Conservation (phyloP, 768 basidiomycete species). For the Tulasnella sp. region DNA sequence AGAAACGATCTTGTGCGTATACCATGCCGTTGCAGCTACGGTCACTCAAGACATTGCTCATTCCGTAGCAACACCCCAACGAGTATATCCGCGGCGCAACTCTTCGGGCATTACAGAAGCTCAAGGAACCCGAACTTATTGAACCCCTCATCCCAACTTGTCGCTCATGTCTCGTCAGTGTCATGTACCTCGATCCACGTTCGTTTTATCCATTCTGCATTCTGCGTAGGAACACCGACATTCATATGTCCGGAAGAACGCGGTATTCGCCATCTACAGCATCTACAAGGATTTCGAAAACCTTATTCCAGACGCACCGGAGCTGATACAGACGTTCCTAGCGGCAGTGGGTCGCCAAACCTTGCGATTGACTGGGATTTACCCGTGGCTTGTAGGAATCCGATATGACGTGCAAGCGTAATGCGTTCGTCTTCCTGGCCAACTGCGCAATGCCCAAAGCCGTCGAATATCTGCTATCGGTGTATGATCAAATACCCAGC, state of each 20-base stretch:
- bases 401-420: constrained; percentile 92
- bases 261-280: constrained; percentile 88
- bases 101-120: constrained; percentile 90
- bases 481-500: constrained; percentile 68
- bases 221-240: constrained; percentile 76
- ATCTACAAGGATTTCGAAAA: constrained; percentile 91
- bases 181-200: background rate
- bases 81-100: constrained; percentile 99
- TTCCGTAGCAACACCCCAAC: constrained; percentile 85
- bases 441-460: constrained; percentile 76
- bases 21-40: background rate
- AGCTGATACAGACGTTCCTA: constrained; percentile 92
- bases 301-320: constrained; percentile 92
- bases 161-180: constrained; percentile 61
- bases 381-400: constrained; percentile 40
- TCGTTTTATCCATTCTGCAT: background rate
- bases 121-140: constrained; percentile 84
- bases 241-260: constrained; percentile 95
- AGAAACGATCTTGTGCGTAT: constrained; percentile 83
- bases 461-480: constrained; percentile 76
- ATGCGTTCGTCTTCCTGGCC: constrained; percentile 91
- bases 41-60: constrained; percentile 14
- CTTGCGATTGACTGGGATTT: background rate
- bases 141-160: constrained; percentile 93
- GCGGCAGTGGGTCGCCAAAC: constrained; percentile 41